A percentile compares a stretch with the other conserved stretches of the same genome.
phyloP scores from a whole-genome alignment of 1,284 basidiomycete genomes.

The Fistulinella cinereoalba region DNA sequence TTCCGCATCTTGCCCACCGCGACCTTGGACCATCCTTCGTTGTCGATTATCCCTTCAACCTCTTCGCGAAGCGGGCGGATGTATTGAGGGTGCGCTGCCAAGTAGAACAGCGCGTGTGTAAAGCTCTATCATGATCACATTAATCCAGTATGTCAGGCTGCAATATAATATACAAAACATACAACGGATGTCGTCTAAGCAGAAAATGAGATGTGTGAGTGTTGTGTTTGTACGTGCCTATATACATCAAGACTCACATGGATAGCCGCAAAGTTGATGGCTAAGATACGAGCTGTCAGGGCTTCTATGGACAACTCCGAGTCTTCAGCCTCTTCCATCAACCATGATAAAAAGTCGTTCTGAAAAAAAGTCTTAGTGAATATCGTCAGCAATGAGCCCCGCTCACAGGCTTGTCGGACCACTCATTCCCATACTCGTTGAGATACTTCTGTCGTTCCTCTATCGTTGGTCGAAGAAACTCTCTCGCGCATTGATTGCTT shows the following conservation, averaged over 20 bases:
- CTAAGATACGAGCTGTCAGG: slow-evolving; percentile 34
- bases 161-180: background rate
- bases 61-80: slow-evolving; percentile 41
- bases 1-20: slow-evolving; percentile 41
- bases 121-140: slow-evolving; percentile 19
- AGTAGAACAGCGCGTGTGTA: slow-evolving; percentile 35
- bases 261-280: slow-evolving; percentile 39
- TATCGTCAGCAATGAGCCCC: too few relatives aligned
- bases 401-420: background rate
- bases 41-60: slow-evolving; percentile 28
- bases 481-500: background rate
- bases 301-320: slow-evolving; percentile 27
- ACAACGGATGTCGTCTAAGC: background rate
- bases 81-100: slow-evolving; percentile 39
- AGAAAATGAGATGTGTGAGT: background rate
- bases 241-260: slow-evolving; percentile 22
- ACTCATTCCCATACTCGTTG: background rate
- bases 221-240: background rate
- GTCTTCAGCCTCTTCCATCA: slow-evolving; percentile 38
- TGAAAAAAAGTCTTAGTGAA: too few relatives aligned
- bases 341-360: slow-evolving; percentile 38
- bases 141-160: background rate
- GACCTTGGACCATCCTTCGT: slow-evolving; percentile 44
- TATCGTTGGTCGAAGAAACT: background rate
- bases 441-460: background rate